A percentile compares a stretch with the other conserved stretches of the same genome.
Evolutionary conservation across 768 basidiomycete genomes (phyloP).

Genomic region (Tulasnella sp.): DNA sequence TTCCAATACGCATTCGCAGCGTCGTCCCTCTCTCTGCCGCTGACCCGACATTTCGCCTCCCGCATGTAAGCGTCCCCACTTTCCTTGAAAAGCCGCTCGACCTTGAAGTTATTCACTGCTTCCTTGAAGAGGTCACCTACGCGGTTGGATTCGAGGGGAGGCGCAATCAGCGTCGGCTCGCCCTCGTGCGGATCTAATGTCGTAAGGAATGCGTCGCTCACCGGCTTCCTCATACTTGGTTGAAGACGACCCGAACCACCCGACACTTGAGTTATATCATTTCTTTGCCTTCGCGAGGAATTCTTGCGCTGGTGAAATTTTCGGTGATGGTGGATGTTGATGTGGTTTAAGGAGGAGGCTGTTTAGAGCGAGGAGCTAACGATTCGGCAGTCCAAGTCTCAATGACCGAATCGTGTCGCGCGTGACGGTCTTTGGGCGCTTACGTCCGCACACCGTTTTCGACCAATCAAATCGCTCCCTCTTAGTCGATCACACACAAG

Average conservation of each 20-base stretch:
- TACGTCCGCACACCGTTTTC: too few relatives aligned
- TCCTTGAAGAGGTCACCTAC: conserved; percentile 12
- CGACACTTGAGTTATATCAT: conserved; percentile 20
- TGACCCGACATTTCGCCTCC: conserved; percentile 91
- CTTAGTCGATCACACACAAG: too few relatives aligned
- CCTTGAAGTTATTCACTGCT: conserved; percentile 32
- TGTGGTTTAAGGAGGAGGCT: not conserved
- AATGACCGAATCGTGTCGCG: too few relatives aligned
- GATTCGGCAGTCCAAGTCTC: too few relatives aligned
- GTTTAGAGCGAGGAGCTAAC: too few relatives aligned
- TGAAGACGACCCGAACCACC: conserved; percentile 35
- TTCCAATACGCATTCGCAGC: conserved; percentile 99
- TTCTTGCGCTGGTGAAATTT: conserved; percentile 17
- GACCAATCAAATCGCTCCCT: too few relatives aligned
- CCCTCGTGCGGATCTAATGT: conserved; percentile 30
- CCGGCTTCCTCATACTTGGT: conserved; percentile 41
- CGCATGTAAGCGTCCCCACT: conserved; percentile 87
- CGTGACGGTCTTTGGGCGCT: too few relatives aligned
- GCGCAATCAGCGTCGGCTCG: not conserved
- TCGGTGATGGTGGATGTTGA: conserved; percentile 4
- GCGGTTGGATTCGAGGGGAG: not conserved
- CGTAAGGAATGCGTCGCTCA: too few relatives aligned
- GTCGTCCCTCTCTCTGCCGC: conserved; percentile 79
- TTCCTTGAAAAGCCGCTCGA: conserved; percentile 86
- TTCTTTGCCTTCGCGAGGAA: conserved; percentile 22